phyloP scores from a whole-genome alignment of 2,329 filamentous ascomycete genomes.

The Aspergillus sojae region DNA sequence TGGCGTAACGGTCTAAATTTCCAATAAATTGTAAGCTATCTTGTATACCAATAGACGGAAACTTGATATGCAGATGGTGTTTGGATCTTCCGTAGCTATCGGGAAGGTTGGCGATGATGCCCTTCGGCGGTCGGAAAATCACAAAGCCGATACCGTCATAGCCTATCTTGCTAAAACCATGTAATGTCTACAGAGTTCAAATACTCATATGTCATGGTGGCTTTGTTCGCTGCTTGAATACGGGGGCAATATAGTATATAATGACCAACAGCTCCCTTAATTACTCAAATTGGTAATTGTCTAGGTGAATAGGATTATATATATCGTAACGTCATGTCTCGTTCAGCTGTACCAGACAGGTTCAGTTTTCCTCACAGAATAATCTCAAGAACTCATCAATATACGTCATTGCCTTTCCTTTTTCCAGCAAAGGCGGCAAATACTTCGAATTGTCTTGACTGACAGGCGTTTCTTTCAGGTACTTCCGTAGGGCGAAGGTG shows the following conservation, averaged over 20 bases:
- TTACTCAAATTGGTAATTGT: not conserved
- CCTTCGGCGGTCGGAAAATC: conserved; percentile 25
- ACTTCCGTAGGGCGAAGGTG: conserved; percentile 45
- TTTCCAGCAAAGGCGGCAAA: conserved; percentile 33
- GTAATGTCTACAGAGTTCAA: not conserved
- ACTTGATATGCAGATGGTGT: conserved; percentile 1
- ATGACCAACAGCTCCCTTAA: not conserved
- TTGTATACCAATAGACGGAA: not conserved
- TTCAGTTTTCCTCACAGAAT: conserved; percentile 43
- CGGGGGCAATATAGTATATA: not conserved
- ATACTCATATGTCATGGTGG: not conserved
- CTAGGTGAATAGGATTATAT: conserved; percentile 13
- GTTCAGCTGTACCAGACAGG: conserved; percentile 23
- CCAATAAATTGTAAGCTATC: not conserved
- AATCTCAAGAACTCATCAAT: conserved; percentile 45
- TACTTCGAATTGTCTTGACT: conserved; percentile 7
- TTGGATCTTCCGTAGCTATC: not conserved
- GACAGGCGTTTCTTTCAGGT: conserved; percentile 31
- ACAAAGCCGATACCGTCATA: conserved; percentile 8
- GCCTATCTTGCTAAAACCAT: not conserved
- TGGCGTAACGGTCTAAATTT: conserved; percentile 12
- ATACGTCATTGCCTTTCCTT: conserved; percentile 43
- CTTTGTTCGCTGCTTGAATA: not conserved
- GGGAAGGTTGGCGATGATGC: conserved; percentile 15
- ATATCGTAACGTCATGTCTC: conserved; percentile 26